phyloP scores from a whole-genome alignment of 345 rosid species.

The Syzygium jambos region DNA sequence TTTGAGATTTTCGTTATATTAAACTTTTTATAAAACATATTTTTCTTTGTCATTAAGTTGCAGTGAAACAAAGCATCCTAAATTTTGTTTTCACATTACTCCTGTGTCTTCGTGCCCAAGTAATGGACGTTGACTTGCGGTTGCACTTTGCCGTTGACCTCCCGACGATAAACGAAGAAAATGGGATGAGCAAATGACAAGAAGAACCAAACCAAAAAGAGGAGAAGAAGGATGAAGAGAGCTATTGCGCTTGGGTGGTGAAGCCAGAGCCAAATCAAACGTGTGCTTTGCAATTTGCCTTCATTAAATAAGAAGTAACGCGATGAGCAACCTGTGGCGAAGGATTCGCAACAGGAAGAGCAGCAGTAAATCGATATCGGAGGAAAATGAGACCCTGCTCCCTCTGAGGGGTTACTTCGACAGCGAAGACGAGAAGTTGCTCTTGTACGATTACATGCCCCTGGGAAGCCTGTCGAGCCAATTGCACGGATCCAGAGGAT shows the following conservation, averaged over 20 bases:
- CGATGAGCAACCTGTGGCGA: neutral
- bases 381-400: neutral
- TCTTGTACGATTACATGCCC: neutral
- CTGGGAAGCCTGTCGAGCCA: neutral
- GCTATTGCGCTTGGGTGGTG: neutral
- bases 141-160: neutral
- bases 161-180: neutral
- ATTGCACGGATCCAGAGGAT: constrained; percentile 19
- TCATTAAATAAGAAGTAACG: neutral
- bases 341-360: neutral
- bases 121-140: neutral
- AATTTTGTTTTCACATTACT: no score
- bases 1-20: no score
- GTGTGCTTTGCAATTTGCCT: neutral
- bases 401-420: neutral
- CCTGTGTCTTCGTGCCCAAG: neutral
- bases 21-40: no score
- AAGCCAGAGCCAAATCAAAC: neutral
- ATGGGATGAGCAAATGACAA: neutral
- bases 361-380: neutral
- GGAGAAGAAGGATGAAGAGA: neutral
- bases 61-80: no score
- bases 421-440: neutral
- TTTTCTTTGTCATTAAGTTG: no score
- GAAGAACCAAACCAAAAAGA: neutral